These are phyloP conservation scores for Curvularia sp. DNA, from an alignment of 2,329 filamentous ascomycete species.

Conservation along the genomic window DNA sequence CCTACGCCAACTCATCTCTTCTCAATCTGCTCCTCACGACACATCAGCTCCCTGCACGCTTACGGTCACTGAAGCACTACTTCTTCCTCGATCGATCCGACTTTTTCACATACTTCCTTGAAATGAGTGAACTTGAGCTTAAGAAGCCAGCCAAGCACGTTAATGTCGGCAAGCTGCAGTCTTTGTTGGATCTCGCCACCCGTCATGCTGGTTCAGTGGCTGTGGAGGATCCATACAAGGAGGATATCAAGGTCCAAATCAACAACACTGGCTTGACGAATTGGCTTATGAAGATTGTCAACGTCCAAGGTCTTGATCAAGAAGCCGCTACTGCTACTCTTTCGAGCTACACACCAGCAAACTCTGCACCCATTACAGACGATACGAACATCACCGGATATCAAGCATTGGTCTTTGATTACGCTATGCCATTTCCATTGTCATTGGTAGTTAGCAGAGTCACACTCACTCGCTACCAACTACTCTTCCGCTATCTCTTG, in stretches of 20 bases:
- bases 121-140: slow-evolving; percentile 86
- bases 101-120: slow-evolving; percentile 97
- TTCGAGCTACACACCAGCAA: slow-evolving; percentile 74
- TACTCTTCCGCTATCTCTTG: slow-evolving; percentile 91
- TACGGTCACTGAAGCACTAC: slow-evolving; percentile 95
- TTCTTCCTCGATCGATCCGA: slow-evolving; percentile 98
- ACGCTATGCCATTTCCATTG: slow-evolving; percentile 90
- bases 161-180: slow-evolving; percentile 93
- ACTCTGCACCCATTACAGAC: slow-evolving; percentile 65
- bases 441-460: slow-evolving; percentile 95
- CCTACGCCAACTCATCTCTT: slow-evolving; percentile 91
- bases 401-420: slow-evolving; percentile 92
- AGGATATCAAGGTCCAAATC: slow-evolving; percentile 97
- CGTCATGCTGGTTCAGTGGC: slow-evolving; percentile 96
- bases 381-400: slow-evolving; percentile 90
- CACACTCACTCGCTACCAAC: slow-evolving; percentile 95
- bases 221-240: slow-evolving; percentile 94
- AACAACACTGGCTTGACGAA: slow-evolving; percentile 93
- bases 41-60: slow-evolving; percentile 83
- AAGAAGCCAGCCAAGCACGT: slow-evolving; percentile 87
- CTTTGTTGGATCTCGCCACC: slow-evolving; percentile 90
- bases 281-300: slow-evolving; percentile 94
- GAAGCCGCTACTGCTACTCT: slow-evolving; percentile 67
- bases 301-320: slow-evolving; percentile 93
- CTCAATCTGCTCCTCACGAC: slow-evolving; percentile 91